Conservation (phyloP, 1,139 yeast species). For the Kodamaea sp. region DNA sequence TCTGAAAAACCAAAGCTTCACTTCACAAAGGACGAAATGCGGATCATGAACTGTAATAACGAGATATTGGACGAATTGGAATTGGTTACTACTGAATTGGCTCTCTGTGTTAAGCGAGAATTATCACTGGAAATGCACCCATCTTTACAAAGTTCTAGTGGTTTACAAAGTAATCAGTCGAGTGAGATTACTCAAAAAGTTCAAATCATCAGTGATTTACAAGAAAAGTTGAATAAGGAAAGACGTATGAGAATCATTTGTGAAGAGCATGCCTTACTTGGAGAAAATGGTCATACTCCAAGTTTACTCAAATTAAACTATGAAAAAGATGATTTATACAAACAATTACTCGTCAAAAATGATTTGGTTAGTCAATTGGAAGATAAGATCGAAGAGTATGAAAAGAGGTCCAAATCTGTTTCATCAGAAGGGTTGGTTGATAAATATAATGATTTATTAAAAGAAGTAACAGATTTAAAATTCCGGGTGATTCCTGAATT, state of each 20-base stretch:
- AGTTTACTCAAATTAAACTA: conserved; percentile 54
- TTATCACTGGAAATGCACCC: conserved; percentile 50
- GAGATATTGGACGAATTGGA: conserved; percentile 61
- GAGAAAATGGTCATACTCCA: conserved; percentile 53
- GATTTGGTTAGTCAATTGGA: conserved; percentile 44
- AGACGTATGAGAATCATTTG: conserved; percentile 62
- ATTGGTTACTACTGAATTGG: conserved; percentile 66
- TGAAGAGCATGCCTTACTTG: conserved; percentile 61
- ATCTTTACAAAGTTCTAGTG: conserved; percentile 8
- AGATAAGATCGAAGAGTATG: conserved; percentile 37
- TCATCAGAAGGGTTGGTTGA: conserved; percentile 25
- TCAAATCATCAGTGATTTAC: conserved; percentile 37
- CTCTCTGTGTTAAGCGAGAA: conserved; percentile 67
- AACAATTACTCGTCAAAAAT: conserved; percentile 45
- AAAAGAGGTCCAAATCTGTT: conserved; percentile 12
- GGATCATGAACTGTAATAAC: conserved; percentile 56
- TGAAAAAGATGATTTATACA: conserved; percentile 52
- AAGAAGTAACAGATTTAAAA: conserved; percentile 44
- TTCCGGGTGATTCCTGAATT: conserved; percentile 40
- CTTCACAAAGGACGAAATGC: conserved; percentile 58
- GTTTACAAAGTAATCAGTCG: conserved; percentile 11
- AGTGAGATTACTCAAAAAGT: conserved; percentile 42
- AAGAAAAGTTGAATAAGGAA: conserved; percentile 59
- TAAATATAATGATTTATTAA: conserved; percentile 37
- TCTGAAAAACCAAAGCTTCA: conserved; percentile 12